Percentiles rank a stretch among this genome's conserved stretches.
Evolutionary conservation across 1,139 yeast species (phyloP).

Genomic region (Debaryomyces coudertii): DNA sequence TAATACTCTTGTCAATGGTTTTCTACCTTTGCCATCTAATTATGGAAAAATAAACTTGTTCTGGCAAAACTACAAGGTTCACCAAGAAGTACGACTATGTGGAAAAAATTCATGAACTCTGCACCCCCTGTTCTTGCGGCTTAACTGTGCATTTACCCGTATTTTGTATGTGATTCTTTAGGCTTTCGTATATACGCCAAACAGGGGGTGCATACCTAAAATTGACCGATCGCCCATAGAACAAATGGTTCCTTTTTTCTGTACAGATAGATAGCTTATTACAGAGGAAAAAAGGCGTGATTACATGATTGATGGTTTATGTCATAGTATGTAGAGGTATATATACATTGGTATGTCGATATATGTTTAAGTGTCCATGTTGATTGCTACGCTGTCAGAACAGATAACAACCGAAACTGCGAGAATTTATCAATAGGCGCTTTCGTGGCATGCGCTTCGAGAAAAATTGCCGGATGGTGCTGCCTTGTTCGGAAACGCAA

Average conservation of each 20-base stretch:
- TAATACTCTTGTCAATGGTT: background rate
- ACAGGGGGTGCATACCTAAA: slow-evolving; percentile 8
- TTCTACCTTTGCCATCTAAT: slow-evolving; percentile 4
- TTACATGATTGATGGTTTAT: no score
- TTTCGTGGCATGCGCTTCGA: slow-evolving; percentile 3
- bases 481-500: background rate
- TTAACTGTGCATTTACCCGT: slow-evolving; percentile 1
- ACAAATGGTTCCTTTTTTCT: background rate
- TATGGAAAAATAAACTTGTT: slow-evolving; percentile 6
- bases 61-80: background rate
- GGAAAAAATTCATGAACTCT: slow-evolving; percentile 2
- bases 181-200: slow-evolving; percentile 2
- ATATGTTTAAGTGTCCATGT: background rate
- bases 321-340: background rate
- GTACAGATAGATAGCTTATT: background rate
- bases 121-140: slow-evolving; percentile 11
- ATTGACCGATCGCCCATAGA: background rate
- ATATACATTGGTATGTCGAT: background rate
- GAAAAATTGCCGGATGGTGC: background rate
- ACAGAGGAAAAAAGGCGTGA: no score
- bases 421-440: background rate
- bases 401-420: background rate
- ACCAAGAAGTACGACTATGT: slow-evolving; percentile 4
- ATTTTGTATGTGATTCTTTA: slow-evolving; percentile 3
- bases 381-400: background rate